phyloP scores from a whole-genome alignment of 1,139 yeast genomes.

The Kazachstania sp. region DNA sequence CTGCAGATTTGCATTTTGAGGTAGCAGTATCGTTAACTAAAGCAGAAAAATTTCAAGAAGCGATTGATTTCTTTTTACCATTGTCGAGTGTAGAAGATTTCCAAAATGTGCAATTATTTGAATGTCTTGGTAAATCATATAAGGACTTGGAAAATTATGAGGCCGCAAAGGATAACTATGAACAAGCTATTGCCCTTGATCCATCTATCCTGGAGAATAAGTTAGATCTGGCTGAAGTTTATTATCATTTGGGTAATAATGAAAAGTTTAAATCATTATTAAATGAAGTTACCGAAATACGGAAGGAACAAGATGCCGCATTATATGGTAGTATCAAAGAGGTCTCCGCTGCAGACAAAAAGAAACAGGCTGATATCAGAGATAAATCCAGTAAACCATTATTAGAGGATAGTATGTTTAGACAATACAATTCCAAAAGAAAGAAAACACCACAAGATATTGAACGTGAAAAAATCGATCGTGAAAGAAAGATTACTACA shows the following conservation, averaged over 20 bases:
- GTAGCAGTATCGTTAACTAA: constrained; percentile 70
- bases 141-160: constrained; percentile 62
- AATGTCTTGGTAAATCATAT: constrained; percentile 68
- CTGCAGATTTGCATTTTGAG: constrained; percentile 64
- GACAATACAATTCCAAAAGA: constrained; percentile 25
- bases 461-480: constrained; percentile 48
- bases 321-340: constrained; percentile 9
- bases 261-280: constrained; percentile 53
- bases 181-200: constrained; percentile 46
- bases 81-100: constrained; percentile 45
- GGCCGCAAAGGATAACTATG: constrained; percentile 61
- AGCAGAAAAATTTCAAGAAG: constrained; percentile 61
- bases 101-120: constrained; percentile 44
- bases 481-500: constrained; percentile 51
- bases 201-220: constrained; percentile 65
- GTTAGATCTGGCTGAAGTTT: constrained; percentile 73
- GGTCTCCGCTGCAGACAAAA: constrained; percentile 15
- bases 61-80: constrained; percentile 54
- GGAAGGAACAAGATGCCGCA: constrained; percentile 32
- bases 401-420: constrained; percentile 31
- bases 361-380: constrained; percentile 15
- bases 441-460: constrained; percentile 36
- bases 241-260: constrained; percentile 60
- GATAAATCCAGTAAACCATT: constrained; percentile 29
- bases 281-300: constrained; percentile 40